Percentiles rank a stretch among this genome's conserved stretches.
These are phyloP conservation scores for Kwoniella mangroviensis DNA, from an alignment of 768 basidiomycete genomes.

Conservation along the genomic window DNA sequence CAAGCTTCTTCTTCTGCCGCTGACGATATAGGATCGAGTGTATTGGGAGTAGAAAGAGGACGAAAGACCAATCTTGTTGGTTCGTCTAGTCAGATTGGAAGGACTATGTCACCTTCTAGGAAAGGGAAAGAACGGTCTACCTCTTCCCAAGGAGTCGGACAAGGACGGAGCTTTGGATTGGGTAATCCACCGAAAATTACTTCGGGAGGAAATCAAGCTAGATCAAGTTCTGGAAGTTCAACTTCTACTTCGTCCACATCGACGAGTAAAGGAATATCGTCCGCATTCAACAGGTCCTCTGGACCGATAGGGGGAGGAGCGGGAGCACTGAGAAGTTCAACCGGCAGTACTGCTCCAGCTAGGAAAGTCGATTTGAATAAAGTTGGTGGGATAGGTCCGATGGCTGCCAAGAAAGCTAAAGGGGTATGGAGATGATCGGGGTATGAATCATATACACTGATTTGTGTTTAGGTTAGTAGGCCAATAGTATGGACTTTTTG, in stretches of 20 bases:
- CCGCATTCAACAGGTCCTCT: not conserved
- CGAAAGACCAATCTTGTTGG: conserved; percentile 23
- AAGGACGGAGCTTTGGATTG: not conserved
- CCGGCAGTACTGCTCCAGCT: not conserved
- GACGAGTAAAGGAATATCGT: not conserved
- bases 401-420: conserved; percentile 11
- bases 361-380: conserved; percentile 33
- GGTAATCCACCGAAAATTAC: not conserved
- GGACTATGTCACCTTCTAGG: not conserved
- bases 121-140: conserved; percentile 21
- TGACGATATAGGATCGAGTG: conserved; percentile 15
- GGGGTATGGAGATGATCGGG: conserved; percentile 14
- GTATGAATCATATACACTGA: not conserved
- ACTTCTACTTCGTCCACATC: not conserved
- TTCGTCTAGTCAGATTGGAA: not conserved
- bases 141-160: too few relatives aligned
- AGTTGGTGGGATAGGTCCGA: conserved; percentile 36
- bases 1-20: not conserved
- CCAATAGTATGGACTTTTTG: too few relatives aligned
- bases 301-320: not conserved
- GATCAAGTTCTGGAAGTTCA: conserved; percentile 15
- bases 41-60: conserved; percentile 32
- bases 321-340: not conserved
- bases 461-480: too few relatives aligned
- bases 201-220: not conserved